Conservation (phyloP, 257 asterid genomes). For the Solanum chiquidenum region DNA sequence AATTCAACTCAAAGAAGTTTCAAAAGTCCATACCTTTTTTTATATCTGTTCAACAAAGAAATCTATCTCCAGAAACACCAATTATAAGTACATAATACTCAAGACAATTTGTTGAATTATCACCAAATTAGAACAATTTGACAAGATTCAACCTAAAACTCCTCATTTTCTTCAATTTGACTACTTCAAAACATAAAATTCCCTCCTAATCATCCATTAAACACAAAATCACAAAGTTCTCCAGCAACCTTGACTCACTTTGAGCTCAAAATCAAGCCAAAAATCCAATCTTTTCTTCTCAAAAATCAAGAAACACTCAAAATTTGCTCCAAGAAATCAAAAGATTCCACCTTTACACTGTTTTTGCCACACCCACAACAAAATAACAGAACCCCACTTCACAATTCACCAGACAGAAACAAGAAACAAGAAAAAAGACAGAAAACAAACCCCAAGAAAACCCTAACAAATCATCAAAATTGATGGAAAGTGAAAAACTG, state of each 20-base stretch:
- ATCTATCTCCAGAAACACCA: constrained; percentile 21
- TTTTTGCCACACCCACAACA: neutral
- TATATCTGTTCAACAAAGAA: constrained; percentile 7
- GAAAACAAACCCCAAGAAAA: neutral
- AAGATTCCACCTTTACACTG: constrained; percentile 5
- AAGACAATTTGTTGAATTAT: constrained; percentile 1
- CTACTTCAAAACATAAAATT: neutral
- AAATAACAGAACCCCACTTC: neutral
- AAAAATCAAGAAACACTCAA: neutral
- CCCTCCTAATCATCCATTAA: constrained; percentile 5
- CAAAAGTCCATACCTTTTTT: constrained; percentile 24
- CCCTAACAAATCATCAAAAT: neutral
- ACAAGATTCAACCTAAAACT: neutral
- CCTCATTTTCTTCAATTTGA: constrained; percentile 17
- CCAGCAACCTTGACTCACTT: neutral
- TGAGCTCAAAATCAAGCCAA: neutral
- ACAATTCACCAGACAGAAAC: neutral
- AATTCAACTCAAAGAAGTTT: neutral
- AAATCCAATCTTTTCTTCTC: neutral
- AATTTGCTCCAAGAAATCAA: neutral
- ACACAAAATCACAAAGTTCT: neutral
- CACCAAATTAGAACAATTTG: neutral
- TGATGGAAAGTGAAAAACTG: neutral
- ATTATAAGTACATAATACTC: constrained; percentile 1
- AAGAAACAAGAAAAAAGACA: neutral